Percentiles rank a stretch among this genome's conserved stretches.
phyloP scores from a whole-genome alignment of 345 rosid species.

The Salix brachista region DNA sequence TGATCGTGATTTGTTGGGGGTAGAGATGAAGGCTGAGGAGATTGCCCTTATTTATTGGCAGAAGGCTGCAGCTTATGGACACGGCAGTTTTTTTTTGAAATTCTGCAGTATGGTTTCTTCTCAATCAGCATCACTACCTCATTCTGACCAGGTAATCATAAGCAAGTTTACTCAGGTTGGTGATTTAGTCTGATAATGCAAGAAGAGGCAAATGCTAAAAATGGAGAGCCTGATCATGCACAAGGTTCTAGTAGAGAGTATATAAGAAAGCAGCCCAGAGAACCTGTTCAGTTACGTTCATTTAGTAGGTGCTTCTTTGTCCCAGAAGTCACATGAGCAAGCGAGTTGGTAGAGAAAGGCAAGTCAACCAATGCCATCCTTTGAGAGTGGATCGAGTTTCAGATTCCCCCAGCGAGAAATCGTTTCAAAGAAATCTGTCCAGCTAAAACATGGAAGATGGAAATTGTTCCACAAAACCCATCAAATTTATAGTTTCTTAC shows the following conservation, averaged over 20 bases:
- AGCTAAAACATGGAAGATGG: background rate
- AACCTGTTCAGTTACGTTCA: background rate
- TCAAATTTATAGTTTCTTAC: background rate
- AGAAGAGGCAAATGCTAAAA: background rate
- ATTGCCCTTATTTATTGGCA: slow-evolving; percentile 18
- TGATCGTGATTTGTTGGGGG: slow-evolving; percentile 19
- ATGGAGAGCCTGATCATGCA: background rate
- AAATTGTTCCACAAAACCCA: background rate
- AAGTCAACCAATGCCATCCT: background rate
- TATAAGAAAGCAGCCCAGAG: background rate
- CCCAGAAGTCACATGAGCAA: background rate
- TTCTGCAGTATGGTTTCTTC: slow-evolving; percentile 18
- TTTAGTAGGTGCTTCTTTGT: background rate
- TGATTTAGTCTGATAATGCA: background rate
- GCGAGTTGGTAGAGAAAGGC: background rate
- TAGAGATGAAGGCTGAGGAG: slow-evolving; percentile 10
- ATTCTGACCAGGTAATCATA: slow-evolving; percentile 40
- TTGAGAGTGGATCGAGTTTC: background rate
- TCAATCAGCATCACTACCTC: slow-evolving; percentile 29
- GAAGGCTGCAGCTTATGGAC: slow-evolving; percentile 22
- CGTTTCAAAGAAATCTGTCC: background rate
- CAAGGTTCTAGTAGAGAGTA: background rate
- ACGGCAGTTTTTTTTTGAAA: slow-evolving; percentile 7
- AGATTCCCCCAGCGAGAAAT: background rate
- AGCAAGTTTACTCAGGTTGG: background rate